Conservation (phyloP, 805 yeast genomes). For the Suhomyces sp. region DNA sequence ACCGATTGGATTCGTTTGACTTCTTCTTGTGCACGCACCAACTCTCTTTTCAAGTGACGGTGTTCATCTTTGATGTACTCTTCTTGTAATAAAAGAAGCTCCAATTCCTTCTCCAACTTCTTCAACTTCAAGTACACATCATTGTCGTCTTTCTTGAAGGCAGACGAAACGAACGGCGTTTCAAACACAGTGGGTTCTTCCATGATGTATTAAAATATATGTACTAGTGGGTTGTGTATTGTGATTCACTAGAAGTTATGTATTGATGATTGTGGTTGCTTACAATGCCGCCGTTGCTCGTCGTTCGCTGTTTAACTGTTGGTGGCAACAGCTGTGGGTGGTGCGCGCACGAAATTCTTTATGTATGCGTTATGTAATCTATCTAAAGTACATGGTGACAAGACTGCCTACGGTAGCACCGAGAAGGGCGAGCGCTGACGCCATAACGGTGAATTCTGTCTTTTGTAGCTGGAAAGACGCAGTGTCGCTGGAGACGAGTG, state of each 20-base stretch:
- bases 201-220: constrained; percentile 4
- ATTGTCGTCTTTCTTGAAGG: constrained; percentile 26
- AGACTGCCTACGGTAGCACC: constrained; percentile 21
- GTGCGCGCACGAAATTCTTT: constrained; percentile 1
- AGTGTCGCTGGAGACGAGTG: constrained; percentile 12
- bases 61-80: constrained; percentile 97
- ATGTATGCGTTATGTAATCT: constrained; percentile 1
- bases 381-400: constrained; percentile 15
- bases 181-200: constrained; percentile 16
- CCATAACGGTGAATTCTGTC: constrained; percentile 19
- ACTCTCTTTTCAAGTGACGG: constrained; percentile 90
- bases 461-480: constrained; percentile 19
- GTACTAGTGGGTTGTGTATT: neutral
- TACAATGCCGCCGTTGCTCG: neutral
- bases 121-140: constrained; percentile 85
- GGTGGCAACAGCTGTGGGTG: constrained; percentile 8
- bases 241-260: neutral
- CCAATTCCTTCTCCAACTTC: constrained; percentile 86
- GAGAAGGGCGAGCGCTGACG: constrained; percentile 11
- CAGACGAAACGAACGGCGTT: constrained; percentile 4
- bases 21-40: constrained; percentile 96
- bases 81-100: constrained; percentile 81
- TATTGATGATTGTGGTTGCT: constrained; percentile 1
- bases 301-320: constrained; percentile 1
- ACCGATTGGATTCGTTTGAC: constrained; percentile 96